Evolutionary conservation across 2,329 filamentous ascomycete species (phyloP).

Genomic region (Hymenoscyphus albidus): DNA sequence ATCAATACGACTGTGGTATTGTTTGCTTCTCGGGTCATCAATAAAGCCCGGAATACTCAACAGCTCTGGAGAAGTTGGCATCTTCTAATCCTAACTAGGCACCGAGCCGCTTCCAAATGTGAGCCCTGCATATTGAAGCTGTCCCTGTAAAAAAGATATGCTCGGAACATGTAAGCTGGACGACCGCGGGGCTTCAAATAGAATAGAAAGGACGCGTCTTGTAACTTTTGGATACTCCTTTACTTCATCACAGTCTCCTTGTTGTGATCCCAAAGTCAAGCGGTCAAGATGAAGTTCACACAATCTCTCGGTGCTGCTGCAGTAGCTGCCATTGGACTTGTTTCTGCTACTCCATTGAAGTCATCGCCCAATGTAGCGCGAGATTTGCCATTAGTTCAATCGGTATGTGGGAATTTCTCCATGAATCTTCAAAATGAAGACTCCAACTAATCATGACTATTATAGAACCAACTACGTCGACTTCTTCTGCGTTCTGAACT

Average conservation of each 20-base stretch:
- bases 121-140: not conserved
- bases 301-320: slow-evolving; percentile 3
- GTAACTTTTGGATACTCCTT: not conserved
- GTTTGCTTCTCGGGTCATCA: not conserved
- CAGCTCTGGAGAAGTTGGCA: not conserved
- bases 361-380: slow-evolving; percentile 8
- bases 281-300: slow-evolving; percentile 12
- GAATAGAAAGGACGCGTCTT: not conserved
- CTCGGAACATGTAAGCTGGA: not conserved
- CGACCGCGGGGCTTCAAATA: not conserved
- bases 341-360: slow-evolving; percentile 5
- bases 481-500: slow-evolving; percentile 16
- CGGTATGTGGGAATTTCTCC: slow-evolving; percentile 9
- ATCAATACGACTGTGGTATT: not conserved
- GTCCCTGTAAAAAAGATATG: not conserved
- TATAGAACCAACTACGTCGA: slow-evolving; percentile 20
- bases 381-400: slow-evolving; percentile 21
- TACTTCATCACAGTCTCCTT: not conserved
- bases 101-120: not conserved
- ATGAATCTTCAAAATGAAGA: not conserved
- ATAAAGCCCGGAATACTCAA: not conserved
- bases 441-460: not conserved
- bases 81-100: not conserved
- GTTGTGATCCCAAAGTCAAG: not conserved
- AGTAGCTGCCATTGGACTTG: not conserved